A percentile compares a stretch with the other conserved stretches of the same genome.
Evolutionary conservation across 176 grass and related monocot genomes (phyloP).

Genomic region (Aegilops speltoides): DNA sequence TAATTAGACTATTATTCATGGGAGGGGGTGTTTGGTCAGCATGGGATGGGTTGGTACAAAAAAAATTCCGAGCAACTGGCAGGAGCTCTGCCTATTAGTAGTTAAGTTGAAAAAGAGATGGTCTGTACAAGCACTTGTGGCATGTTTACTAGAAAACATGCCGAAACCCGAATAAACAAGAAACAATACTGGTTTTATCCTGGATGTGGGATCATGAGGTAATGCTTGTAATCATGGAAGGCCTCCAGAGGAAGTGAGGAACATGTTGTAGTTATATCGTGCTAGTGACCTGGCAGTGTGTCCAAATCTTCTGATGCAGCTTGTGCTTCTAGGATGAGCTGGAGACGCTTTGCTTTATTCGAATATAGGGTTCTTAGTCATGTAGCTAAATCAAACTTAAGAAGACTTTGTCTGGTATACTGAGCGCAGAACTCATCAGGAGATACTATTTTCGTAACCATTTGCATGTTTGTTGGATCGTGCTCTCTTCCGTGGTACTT

Average conservation of each 20-base stretch:
- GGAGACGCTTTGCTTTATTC: background rate
- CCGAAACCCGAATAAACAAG: background rate
- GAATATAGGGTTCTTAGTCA: background rate
- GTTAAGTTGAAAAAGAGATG: background rate
- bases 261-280: background rate
- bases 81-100: background rate
- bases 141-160: background rate
- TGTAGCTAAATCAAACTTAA: conserved; percentile 1
- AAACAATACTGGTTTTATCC: background rate
- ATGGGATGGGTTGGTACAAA: background rate
- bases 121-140: background rate
- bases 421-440: background rate
- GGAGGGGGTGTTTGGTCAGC: background rate
- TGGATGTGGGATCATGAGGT: background rate
- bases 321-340: background rate
- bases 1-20: background rate
- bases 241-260: background rate
- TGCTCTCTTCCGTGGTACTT: background rate
- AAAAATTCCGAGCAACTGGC: background rate
- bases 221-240: background rate
- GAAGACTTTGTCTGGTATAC: background rate
- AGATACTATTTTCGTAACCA: background rate
- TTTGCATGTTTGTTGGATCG: background rate
- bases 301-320: background rate
- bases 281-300: background rate